A percentile compares a stretch with the other conserved stretches of the same genome.
Conservation (phyloP, 2,329 filamentous ascomycete species). For the Aspergillus awamori region DNA sequence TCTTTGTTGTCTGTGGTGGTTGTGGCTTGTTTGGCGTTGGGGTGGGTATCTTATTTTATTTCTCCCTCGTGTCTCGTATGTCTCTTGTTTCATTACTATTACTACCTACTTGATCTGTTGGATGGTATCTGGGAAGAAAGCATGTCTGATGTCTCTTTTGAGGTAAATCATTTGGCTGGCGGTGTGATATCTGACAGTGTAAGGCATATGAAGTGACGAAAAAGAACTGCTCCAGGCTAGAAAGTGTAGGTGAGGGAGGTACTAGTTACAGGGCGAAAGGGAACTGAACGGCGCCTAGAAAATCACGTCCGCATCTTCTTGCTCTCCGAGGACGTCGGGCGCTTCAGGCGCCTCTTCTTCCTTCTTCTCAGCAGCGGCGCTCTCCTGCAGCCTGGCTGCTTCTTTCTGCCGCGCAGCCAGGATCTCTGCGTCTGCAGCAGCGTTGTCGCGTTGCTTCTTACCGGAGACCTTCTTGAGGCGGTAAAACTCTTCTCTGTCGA, state of each 20-base stretch:
- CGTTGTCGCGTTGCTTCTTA: constrained; percentile 79
- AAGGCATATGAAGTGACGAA: constrained; percentile 14
- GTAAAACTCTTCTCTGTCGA: constrained; percentile 98
- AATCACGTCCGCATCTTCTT: constrained; percentile 83
- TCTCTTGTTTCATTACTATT: background rate
- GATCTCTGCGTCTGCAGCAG: constrained; percentile 72
- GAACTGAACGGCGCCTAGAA: constrained; percentile 58
- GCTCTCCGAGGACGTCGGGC: constrained; percentile 70
- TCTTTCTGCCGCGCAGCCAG: constrained; percentile 54
- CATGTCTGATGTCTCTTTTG: background rate
- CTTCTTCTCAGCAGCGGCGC: constrained; percentile 37
- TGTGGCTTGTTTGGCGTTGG: constrained; percentile 34
- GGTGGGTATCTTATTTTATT: constrained; percentile 23
- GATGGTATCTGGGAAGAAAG: background rate
- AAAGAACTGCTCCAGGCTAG: constrained; percentile 22
- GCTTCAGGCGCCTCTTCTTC: constrained; percentile 44
- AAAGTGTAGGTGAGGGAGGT: constrained; percentile 16
- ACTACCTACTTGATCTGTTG: constrained; percentile 3
- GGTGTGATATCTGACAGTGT: background rate
- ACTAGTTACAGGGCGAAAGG: constrained; percentile 22
- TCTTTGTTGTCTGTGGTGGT: constrained; percentile 18
- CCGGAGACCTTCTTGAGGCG: constrained; percentile 90
- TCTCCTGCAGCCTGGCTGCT: constrained; percentile 59
- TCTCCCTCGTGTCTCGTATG: constrained; percentile 11
- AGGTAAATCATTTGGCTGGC: background rate